Percentiles rank a stretch among this genome's conserved stretches.
Conservation (phyloP, 371 early-diverging fungal species). For the Actinomucor elegans region DNA sequence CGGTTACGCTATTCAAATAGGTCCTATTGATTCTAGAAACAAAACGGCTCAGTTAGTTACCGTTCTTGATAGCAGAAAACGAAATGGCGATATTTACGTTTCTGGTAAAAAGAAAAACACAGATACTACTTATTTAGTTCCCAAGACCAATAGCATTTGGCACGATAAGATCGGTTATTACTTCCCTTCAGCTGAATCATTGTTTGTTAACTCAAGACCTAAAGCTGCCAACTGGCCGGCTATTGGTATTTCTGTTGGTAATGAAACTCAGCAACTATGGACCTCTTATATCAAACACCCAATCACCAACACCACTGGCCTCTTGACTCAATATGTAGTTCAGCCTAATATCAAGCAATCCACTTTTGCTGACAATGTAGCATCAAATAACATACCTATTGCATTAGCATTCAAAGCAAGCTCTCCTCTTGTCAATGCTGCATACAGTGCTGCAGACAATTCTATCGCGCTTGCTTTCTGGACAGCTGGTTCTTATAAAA, state of each 20-base stretch:
- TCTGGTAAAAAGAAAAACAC: conserved; percentile 6
- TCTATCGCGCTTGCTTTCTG: conserved; percentile 29
- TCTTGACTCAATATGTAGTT: conserved; percentile 20
- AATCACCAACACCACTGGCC: not conserved
- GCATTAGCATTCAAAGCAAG: conserved; percentile 9
- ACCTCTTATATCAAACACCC: conserved; percentile 23
- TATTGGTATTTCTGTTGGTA: conserved; percentile 28
- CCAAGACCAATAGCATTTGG: conserved; percentile 17
- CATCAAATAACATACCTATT: conserved; percentile 1
- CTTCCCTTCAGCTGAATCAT: conserved; percentile 9
- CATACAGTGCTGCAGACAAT: conserved; percentile 14
- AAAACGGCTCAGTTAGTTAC: conserved; percentile 17
- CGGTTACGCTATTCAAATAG: conserved; percentile 30
- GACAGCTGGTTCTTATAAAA: conserved; percentile 18
- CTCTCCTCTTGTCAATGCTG: conserved; percentile 23
- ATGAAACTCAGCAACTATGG: conserved; percentile 12
- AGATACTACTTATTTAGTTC: not conserved
- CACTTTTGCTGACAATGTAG: not conserved
- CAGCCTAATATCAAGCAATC: conserved; percentile 18
- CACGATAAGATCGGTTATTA: conserved; percentile 32
- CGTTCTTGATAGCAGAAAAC: conserved; percentile 29
- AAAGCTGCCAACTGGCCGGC: conserved; percentile 15
- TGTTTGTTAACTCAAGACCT: conserved; percentile 18
- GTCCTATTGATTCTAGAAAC: conserved; percentile 15
- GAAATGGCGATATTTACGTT: conserved; percentile 24